These are phyloP conservation scores for Forsythia suspensa DNA, from an alignment of 257 asterid species.

Conservation along the genomic window DNA sequence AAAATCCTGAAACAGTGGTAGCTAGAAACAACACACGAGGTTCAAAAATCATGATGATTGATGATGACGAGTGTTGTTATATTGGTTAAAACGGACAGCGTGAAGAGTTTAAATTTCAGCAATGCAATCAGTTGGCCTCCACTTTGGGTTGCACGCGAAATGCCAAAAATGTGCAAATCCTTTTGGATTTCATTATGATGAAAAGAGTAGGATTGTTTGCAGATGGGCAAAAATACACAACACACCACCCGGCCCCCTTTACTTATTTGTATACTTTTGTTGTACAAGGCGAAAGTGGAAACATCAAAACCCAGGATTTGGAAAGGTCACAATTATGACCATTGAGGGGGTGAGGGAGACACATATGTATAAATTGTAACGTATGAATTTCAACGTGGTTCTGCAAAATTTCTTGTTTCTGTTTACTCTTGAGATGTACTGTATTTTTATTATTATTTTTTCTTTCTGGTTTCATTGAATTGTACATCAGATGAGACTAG, in stretches of 20 bases:
- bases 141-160: conserved; percentile 35
- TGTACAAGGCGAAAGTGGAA: conserved; percentile 6
- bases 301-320: conserved; percentile 18
- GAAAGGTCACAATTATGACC: not conserved
- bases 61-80: not conserved
- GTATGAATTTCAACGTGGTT: not conserved
- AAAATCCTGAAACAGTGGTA: too few relatives aligned
- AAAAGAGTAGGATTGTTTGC: conserved; percentile 19
- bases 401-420: too few relatives aligned
- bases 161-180: conserved; percentile 32
- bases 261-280: not conserved
- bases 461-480: not conserved
- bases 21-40: too few relatives aligned
- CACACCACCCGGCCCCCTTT: not conserved
- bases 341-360: not conserved
- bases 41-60: not conserved
- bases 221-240: conserved; percentile 19
- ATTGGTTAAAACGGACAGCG: conserved; percentile 10
- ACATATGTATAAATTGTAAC: not conserved
- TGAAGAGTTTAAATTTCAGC: not conserved
- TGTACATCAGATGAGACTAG: not conserved
- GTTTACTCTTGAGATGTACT: not conserved
- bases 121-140: conserved; percentile 3
- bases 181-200: conserved; percentile 37
- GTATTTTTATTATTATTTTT: not conserved